phyloP scores from a whole-genome alignment of 257 asterid species.

The Phtheirospermum japonicum region DNA sequence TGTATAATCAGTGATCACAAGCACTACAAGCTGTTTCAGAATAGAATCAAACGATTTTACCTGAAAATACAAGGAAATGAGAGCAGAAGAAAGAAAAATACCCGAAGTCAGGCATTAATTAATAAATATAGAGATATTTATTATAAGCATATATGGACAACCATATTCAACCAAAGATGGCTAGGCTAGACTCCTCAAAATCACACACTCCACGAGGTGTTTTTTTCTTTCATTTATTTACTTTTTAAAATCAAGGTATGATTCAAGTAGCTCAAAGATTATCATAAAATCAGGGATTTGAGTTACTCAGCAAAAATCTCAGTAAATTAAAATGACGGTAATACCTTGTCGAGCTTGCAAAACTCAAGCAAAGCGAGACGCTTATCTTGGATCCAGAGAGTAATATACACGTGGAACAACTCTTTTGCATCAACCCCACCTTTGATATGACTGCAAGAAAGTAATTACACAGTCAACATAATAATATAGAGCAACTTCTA shows the following conservation, averaged over 20 bases:
- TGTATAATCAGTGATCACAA: no score
- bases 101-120: no score
- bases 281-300: neutral
- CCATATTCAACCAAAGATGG: no score
- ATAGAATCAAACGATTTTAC: no score
- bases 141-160: no score
- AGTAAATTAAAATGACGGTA: neutral
- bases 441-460: constrained; percentile 67
- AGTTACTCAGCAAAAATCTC: neutral
- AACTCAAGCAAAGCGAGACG: constrained; percentile 73
- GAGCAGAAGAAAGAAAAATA: no score
- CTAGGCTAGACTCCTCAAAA: no score
- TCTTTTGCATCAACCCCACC: constrained; percentile 92
- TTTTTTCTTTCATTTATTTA: neutral
- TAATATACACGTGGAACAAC: constrained; percentile 70
- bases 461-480: neutral
- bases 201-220: neutral
- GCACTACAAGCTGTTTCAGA: no score
- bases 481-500: neutral
- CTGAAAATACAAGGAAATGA: no score
- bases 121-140: no score
- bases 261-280: neutral
- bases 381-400: constrained; percentile 82
- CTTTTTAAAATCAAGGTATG: neutral
- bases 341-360: constrained; percentile 90